Evolutionary conservation across 2,329 filamentous ascomycete genomes (phyloP), one percentile per base, ranked within the genome.

Genomic region (Calonectria pseudoreteaudii): DNA sequence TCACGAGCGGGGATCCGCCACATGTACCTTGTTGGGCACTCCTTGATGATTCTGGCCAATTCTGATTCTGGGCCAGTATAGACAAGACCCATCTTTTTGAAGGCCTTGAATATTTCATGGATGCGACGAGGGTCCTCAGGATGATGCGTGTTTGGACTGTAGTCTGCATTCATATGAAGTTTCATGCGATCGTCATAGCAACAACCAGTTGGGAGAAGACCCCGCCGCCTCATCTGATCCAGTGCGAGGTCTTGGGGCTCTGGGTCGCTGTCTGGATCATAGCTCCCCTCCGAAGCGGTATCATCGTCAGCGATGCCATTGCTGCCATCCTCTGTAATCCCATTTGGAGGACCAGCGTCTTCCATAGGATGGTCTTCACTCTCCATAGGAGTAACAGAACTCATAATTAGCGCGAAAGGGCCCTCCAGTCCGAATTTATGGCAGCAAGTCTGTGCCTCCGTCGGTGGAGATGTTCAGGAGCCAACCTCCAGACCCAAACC

Each of bases 101-200:
- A 94, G 49, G 94, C 94, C 79, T 94, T 93, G 89, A 97, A 98
- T 78, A 99, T 99, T 80, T 94, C 93, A 80, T 96, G 94, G 73
- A 99, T 98, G 18, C 97, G 92, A 34, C 95, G 90, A 1, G 97
- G 97, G 80, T 99, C 97, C 84, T 99, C 97, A 0, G 97, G 97
- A 81, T 99, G 97, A 66, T 97, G 93, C 28, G 96, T 93, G 62
- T 92, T 90, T 1, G 90, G 89, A 23, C 90, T 91, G 81, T 92
- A 93, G 82, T 95, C 93, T 20, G 94, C 92, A 82, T 98, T 98
- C 69, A 95, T 94, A 83, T 99, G 97, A 74, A 97, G 94, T 74
- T 97, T 95, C 97, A 99, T 99, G 38, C 96, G 92, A 71, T 95
- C 93, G 86, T 99, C 97, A 82, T 98, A 99, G 77, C 94, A 96